phyloP scores from a whole-genome alignment of 345 rosid genomes.

The Citrus unshiu region DNA sequence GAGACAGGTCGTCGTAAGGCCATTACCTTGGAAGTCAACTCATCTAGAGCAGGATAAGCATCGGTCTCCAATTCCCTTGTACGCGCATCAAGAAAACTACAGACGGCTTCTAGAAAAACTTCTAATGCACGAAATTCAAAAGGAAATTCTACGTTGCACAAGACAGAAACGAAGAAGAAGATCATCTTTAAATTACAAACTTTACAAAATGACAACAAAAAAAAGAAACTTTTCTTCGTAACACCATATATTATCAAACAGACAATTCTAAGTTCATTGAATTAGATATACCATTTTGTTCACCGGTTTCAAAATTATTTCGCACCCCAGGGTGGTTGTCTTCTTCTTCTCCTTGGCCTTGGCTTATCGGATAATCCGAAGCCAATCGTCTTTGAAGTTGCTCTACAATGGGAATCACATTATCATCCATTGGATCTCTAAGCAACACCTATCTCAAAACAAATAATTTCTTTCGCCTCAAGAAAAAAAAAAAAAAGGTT shows the following conservation, averaged over 20 bases:
- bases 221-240: neutral
- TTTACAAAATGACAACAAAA: neutral
- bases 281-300: slow-evolving; percentile 22
- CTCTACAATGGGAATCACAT: slow-evolving; percentile 46
- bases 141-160: slow-evolving; percentile 38
- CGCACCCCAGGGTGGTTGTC: slow-evolving; percentile 22
- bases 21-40: slow-evolving; percentile 47
- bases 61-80: slow-evolving; percentile 50
- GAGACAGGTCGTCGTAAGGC: neutral
- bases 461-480: neutral
- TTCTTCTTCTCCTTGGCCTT: slow-evolving; percentile 42
- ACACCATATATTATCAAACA: neutral
- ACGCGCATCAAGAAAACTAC: slow-evolving; percentile 57
- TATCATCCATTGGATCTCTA: slow-evolving; percentile 50
- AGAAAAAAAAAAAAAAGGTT: neutral
- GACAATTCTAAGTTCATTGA: neutral
- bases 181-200: neutral
- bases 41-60: slow-evolving; percentile 58
- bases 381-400: slow-evolving; percentile 47
- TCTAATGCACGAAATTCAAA: slow-evolving; percentile 57
- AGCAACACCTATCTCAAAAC: slow-evolving; percentile 36
- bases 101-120: slow-evolving; percentile 54
- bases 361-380: slow-evolving; percentile 11
- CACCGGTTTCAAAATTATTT: slow-evolving; percentile 27
- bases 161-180: neutral